Evolutionary conservation across 805 yeast species (phyloP), one percentile per base, ranked within the genome.

Genomic region (Pichia exigua): DNA sequence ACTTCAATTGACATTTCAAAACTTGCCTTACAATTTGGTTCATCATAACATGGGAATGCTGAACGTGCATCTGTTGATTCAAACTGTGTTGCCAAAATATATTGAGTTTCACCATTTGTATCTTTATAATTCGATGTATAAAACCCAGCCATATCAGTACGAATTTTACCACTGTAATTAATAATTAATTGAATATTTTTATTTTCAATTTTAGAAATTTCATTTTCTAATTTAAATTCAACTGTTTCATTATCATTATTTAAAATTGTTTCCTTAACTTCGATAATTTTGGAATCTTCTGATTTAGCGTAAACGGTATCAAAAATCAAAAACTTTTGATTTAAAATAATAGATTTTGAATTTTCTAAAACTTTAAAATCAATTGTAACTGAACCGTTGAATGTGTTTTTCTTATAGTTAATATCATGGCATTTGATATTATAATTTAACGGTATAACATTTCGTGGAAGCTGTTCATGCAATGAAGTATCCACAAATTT

Each of bases 381-480:
- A 50, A 85, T 76, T 11, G 54, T 58, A 3, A 77, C 81, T 3
- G 55, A 55, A 8, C 86, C 87, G 2, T 59, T 60, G 60, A 75
- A 82, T 1, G 73, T 63, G 56, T 73, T 75, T 38, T 67, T 66
- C 9, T 59, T 65, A 28, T 73, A 65, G 59, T 83, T 77, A 40
- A 95, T 89, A 60, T 82, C 83, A 44, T 44, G 64, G 49, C 82
- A 70, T 20, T 81, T 75, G 35, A 94, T 66, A 50, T 81, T 78
- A 65, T 94, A 92, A 67, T 86, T 87, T 38, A 71, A 59, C 38
- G 99, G 97, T 53, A 75, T 75, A 54, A 90, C 85, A 49, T 77
- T 72, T 12, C 56, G 46, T 12, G 72, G 71, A 22, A 69, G 52
- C 12, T 65, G 63, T 35, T 61, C 46, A 73, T 72, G 59, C 87